Evolutionary conservation across 2,329 filamentous ascomycete genomes (phyloP).

Genomic region (Diaporthe sp.): DNA sequence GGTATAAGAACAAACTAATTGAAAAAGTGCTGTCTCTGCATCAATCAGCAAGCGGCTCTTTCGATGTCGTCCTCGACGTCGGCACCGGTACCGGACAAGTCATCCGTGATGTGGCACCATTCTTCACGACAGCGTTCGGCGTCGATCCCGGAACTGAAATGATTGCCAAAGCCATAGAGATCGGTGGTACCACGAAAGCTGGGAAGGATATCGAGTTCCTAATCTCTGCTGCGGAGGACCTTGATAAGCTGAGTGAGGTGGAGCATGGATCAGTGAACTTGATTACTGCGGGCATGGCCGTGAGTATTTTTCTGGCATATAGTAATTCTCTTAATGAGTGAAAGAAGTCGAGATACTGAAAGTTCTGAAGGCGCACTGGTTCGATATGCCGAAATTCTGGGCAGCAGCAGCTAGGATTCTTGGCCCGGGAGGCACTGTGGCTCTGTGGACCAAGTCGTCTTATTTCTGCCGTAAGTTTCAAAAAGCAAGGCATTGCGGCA

Average conservation of each 20-base stretch:
- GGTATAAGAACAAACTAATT: slow-evolving; percentile 42
- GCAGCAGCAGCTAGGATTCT: slow-evolving; percentile 56
- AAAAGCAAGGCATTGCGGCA: not conserved
- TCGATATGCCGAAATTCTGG: slow-evolving; percentile 62
- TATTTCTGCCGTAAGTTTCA: slow-evolving; percentile 43
- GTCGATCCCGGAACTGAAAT: slow-evolving; percentile 46
- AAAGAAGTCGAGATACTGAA: not conserved
- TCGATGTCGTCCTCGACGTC: slow-evolving; percentile 43
- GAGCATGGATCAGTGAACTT: slow-evolving; percentile 43
- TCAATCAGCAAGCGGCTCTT: slow-evolving; percentile 27
- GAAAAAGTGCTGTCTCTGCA: slow-evolving; percentile 44
- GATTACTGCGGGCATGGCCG: slow-evolving; percentile 44
- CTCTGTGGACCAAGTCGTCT: slow-evolving; percentile 54
- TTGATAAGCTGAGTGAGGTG: slow-evolving; percentile 41
- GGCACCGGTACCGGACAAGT: slow-evolving; percentile 49
- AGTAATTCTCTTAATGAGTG: not conserved
- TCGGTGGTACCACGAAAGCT: slow-evolving; percentile 42
- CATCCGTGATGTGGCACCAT: slow-evolving; percentile 44
- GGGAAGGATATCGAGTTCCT: slow-evolving; percentile 42
- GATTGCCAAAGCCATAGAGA: slow-evolving; percentile 43
- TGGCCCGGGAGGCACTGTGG: slow-evolving; percentile 62
- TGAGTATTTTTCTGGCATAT: slow-evolving; percentile 33
- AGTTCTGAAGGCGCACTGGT: slow-evolving; percentile 58
- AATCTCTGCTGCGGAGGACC: slow-evolving; percentile 43
- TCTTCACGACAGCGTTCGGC: slow-evolving; percentile 45